phyloP scores from a whole-genome alignment of 139 green algal genomes.

The Micromonas commoda region DNA sequence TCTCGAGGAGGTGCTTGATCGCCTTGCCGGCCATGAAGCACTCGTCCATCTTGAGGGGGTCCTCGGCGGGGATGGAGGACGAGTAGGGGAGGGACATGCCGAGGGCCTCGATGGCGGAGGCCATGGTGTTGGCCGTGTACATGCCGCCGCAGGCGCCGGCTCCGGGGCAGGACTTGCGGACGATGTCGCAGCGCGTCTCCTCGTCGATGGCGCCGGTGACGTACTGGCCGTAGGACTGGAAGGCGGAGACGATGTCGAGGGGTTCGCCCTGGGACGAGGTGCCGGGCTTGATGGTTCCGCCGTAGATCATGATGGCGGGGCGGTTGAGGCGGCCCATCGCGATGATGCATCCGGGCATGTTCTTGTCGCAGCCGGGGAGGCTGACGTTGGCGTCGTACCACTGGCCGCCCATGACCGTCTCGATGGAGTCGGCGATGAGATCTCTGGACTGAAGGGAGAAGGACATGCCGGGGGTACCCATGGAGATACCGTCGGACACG shows the following conservation, averaged over 20 bases:
- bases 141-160: slow-evolving; percentile 65
- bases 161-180: slow-evolving; percentile 85
- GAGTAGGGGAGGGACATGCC: slow-evolving; percentile 94
- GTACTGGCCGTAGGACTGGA: slow-evolving; percentile 84
- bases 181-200: slow-evolving; percentile 76
- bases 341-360: slow-evolving; percentile 97
- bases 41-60: slow-evolving; percentile 90
- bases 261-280: slow-evolving; percentile 42
- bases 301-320: slow-evolving; percentile 95
- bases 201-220: slow-evolving; percentile 74
- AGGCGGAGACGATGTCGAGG: slow-evolving; percentile 93
- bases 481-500: slow-evolving; percentile 94
- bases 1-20: slow-evolving; percentile 49
- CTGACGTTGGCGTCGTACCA: slow-evolving; percentile 91
- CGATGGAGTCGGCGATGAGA: slow-evolving; percentile 91
- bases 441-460: slow-evolving; percentile 58
- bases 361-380: slow-evolving; percentile 92
- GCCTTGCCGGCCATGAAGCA: slow-evolving; percentile 71
- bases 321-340: slow-evolving; percentile 93
- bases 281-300: slow-evolving; percentile 92
- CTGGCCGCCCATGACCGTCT: slow-evolving; percentile 93
- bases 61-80: slow-evolving; percentile 84
- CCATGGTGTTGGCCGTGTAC: slow-evolving; percentile 97
- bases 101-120: slow-evolving; percentile 88
- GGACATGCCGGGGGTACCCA: slow-evolving; percentile 96